These are phyloP conservation scores for Phytopythium vexans DNA, from an alignment of 352 stramenopile genomes.

Conservation along the genomic window DNA sequence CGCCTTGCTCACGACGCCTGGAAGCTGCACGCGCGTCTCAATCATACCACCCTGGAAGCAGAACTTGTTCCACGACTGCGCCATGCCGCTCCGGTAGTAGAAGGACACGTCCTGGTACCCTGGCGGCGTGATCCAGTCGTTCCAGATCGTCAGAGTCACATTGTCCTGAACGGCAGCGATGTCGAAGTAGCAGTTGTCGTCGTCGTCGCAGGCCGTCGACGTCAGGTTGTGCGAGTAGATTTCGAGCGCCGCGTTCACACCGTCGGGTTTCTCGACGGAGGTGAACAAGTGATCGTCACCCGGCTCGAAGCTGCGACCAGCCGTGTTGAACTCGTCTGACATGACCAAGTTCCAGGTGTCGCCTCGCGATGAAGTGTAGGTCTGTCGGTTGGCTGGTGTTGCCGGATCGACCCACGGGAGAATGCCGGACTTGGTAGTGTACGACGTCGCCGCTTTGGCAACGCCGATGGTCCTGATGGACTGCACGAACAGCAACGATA, in stretches of 20 bases:
- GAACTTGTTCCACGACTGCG: slow-evolving; percentile 95
- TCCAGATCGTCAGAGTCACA: slow-evolving; percentile 12
- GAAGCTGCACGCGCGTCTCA: slow-evolving; percentile 60
- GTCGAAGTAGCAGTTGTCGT: slow-evolving; percentile 12
- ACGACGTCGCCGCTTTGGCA: no score
- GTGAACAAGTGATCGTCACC: slow-evolving; percentile 88
- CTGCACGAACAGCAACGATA: no score
- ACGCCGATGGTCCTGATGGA: no score
- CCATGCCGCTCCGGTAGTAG: slow-evolving; percentile 61
- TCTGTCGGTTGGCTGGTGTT: no score
- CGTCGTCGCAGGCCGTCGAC: slow-evolving; percentile 13
- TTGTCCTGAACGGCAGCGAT: slow-evolving; percentile 10
- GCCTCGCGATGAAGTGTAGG: no score
- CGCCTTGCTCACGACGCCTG: no score
- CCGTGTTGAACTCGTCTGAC: no score
- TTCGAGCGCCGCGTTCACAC: slow-evolving; percentile 53
- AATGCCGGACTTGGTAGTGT: no score
- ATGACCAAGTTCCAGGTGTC: no score
- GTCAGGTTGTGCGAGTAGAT: slow-evolving; percentile 81
- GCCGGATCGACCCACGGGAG: no score
- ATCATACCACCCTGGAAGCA: slow-evolving; percentile 93
- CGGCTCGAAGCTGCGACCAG: no score
- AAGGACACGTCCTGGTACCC: slow-evolving; percentile 8
- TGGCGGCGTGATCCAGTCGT: slow-evolving; percentile 10
- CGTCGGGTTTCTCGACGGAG: slow-evolving; percentile 6